These are phyloP conservation scores for Coemansia sp. DNA, from an alignment of 192 early-diverging fungal genomes.

Conservation along the genomic window DNA sequence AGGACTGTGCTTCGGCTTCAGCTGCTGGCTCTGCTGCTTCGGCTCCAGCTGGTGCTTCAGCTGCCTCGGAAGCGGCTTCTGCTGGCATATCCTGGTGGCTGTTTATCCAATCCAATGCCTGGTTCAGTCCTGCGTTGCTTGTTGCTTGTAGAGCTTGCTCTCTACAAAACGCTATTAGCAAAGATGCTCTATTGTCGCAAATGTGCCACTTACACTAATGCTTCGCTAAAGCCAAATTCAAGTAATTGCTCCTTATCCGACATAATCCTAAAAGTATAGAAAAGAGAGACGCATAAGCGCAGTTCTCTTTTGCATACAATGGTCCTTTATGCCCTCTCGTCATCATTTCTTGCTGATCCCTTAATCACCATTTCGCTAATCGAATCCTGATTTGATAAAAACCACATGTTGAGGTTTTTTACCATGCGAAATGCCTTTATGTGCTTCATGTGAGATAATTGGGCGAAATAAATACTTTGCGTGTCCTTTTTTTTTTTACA, in stretches of 20 bases:
- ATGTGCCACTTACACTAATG: constrained; percentile 32
- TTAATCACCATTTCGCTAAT: too few species aligned
- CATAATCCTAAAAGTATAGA: constrained; percentile 12
- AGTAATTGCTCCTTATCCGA: constrained; percentile 38
- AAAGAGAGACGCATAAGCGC: constrained; percentile 3
- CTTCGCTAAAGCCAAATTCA: constrained; percentile 45
- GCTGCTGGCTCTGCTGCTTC: background rate
- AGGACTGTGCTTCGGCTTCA: constrained; percentile 33
- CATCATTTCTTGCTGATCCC: too few species aligned
- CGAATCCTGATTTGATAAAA: too few species aligned
- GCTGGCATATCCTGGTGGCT: constrained; percentile 25
- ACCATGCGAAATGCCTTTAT: too few species aligned
- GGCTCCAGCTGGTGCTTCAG: constrained; percentile 8
- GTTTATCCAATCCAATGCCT: constrained; percentile 52
- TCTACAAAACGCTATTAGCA: constrained; percentile 3
- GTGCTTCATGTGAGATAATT: too few species aligned
- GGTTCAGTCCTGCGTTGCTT: constrained; percentile 37
- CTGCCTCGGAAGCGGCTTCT: constrained; percentile 8
- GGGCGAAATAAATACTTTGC: too few species aligned
- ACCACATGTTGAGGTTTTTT: too few species aligned
- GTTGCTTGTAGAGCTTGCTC: constrained; percentile 48
- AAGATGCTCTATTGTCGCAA: background rate
- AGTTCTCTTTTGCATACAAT: background rate
- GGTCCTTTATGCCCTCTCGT: too few species aligned
- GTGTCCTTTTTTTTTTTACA: too few species aligned